Base-by-base conservation (phyloP, 768 basidiomycete genomes). In the Serendipita sp. region DNA sequence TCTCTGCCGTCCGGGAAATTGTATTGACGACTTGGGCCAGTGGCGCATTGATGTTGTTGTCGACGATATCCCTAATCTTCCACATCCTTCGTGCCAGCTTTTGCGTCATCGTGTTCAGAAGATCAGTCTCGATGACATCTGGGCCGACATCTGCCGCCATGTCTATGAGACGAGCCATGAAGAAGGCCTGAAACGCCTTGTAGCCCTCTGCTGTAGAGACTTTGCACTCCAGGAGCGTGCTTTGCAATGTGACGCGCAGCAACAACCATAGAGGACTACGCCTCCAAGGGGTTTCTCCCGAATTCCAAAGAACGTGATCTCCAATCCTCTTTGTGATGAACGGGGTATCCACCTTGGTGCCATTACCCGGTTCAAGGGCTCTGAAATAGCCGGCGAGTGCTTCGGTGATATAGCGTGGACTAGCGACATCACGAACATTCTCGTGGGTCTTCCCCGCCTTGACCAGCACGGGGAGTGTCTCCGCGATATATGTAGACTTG, bases 211-310 rank as follows among this genome's bases (percentile, higher is more conserved):
- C 32, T 23, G 15, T 23, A 63, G 8, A 18, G 32, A 52, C 48
- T 52, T 0, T 52, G 48, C 5, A 32, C 35, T 67, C 2, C 8
- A 65, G 66, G 4, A 76, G 44, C 0, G 76, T 65, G 1, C 72
- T 74, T 52, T 78, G 76, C 18, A 78, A 67, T 0, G 74, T 73
- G 3, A 83, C 77, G 7, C 81, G 78, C 36, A 80, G 69, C 10
- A 80, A 68, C 3, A 81, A 75, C 81, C 81, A 83, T 11, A 80
- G 70, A 0, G 79, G 71, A 4, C 80, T 79, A 30, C 81, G 74
- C 30, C 82, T 72, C 81, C 81, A 83, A 11, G 73, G 81, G 8
- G 5, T 52, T 8, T 8, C 7, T 8, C 8, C 32, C 32, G 18
- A 18, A 34, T 32, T 52, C 32, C 18, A 23, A 64, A 74, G 70